Base-by-base conservation (phyloP, 257 asterid genomes). In the Solanum appendiculatum region DNA sequence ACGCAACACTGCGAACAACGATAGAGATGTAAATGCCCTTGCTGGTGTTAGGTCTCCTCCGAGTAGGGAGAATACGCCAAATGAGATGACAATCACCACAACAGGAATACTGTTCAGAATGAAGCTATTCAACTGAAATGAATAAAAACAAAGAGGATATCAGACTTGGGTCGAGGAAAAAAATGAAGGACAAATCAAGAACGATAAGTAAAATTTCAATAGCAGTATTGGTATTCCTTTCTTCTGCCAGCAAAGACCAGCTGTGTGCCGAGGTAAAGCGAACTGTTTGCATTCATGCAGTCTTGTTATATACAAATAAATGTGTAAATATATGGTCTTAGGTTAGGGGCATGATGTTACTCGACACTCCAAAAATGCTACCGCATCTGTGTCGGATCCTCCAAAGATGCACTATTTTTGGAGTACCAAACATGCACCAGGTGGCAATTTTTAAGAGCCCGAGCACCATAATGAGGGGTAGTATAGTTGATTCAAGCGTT, bases 41-140 rank as follows among this genome's bases (percentile, higher is more conserved):
- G 99, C 97, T 54, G 99, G 97, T 82, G 99, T 97, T 91, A 97
- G 92, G 89, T 95, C 94, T 87, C 98, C 99, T 89, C 99, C 99
- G 37, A 95, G 92, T 82, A 95, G 90, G 75, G 98, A 94, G 92
- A 93, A 97, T 83, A 93, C 44, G 74, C 98, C 98, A 86, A 97
- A 97, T 46, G 98, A 94, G 89, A 93, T 86, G 84, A 97, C 98
- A 86, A 95, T 97, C 91, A 95, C 98, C 93, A 94, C 93, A 70
- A 97, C 98, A 23, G 98, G 99, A 90, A 97, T 89, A 87, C 98
- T 97, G 93, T 94, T 95, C 40, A 97, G 93, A 39, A 95, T 89
- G 90, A 97, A 95, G 85, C 92, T 93, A 92, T 97, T 97, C 84
- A 91, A 88, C 99, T 97, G 97, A 3, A 46, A 80, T 92, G 92